Percentiles rank a stretch among this genome's conserved stretches.
These are phyloP conservation scores for Orychophragmus violaceus DNA, from an alignment of 345 rosid genomes.

Conservation along the genomic window DNA sequence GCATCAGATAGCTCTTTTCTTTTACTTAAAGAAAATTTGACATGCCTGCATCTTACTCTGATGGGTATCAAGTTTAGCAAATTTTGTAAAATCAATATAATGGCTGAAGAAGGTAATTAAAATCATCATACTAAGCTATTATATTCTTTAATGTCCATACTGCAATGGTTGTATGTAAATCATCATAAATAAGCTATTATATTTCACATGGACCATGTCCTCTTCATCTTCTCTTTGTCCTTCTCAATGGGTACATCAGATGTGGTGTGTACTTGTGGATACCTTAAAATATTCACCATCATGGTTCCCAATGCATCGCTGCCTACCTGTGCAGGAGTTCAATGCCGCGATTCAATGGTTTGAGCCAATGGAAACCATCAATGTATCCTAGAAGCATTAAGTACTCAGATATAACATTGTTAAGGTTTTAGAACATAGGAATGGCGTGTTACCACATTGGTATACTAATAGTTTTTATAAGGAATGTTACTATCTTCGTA, in stretches of 20 bases:
- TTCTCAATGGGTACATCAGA: constrained; percentile 40
- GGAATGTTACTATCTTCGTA: constrained; percentile 27
- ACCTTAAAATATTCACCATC: constrained; percentile 31
- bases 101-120: not conserved
- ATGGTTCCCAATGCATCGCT: constrained; percentile 34
- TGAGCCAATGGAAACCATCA: constrained; percentile 44
- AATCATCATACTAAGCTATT: constrained; percentile 21
- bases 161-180: not conserved
- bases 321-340: constrained; percentile 37
- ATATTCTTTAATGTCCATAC: constrained; percentile 24
- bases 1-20: not conserved
- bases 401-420: constrained; percentile 32
- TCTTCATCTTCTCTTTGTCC: constrained; percentile 38
- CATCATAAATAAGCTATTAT: constrained; percentile 28
- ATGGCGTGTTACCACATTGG: constrained; percentile 25
- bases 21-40: not conserved
- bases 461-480: constrained; percentile 23
- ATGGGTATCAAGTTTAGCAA: constrained; percentile 8
- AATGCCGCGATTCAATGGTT: constrained; percentile 53
- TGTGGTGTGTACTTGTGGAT: constrained; percentile 25
- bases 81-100: constrained; percentile 12
- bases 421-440: constrained; percentile 29
- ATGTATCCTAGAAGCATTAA: constrained; percentile 28
- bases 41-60: constrained; percentile 14
- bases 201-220: constrained; percentile 45